Base-by-base conservation (phyloP, 441 rosid genomes). In the Croton setiger region DNA sequence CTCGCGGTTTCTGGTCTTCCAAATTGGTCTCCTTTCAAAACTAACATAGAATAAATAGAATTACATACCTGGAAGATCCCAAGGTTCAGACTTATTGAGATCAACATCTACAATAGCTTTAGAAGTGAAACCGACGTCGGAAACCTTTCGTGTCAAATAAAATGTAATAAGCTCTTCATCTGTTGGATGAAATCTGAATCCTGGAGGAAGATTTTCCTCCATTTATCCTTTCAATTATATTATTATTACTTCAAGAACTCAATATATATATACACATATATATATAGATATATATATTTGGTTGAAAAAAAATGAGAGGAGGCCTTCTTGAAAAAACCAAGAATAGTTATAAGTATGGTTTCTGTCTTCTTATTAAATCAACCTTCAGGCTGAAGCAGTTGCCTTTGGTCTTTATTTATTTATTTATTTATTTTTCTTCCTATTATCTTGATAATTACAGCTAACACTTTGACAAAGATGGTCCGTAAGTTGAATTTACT, bases 111-210 rank as follows among this genome's bases (percentile, higher is more conserved):
- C 93, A 45, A 94, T 76, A 11, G 99, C 98, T 63, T 78, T 75
- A 7, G 94, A 82, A 9, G 82, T 72, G 83, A 94, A 94, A 56
- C 70, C 18, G 75, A 64, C 23, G 71, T 90, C 82, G n/a, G 90
- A 70, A 72, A 87, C 90, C 76, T 94, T 94, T 51, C 76, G 66
- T 3, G 83, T 82, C 18, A 94, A 86, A 75, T 92, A 94, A 76
- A 72, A 82, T 59, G 84, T 82, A 71, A 92, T 82, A 80, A 94
- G 88, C 87, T 94, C 99, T 73, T 87, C 99, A 64, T 94, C 99
- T 0, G 97, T 90, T 1, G 99, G 99, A 66, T 94, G 98, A 82
- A 92, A 94, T 39, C 98, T 77, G 76, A 92, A 94, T 15, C 99
- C 99, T 0, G 99, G 98, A 18, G 99, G 98, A 79, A 94, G 85